These are phyloP conservation scores for Mycena venus DNA, from an alignment of 768 basidiomycete species.

Conservation along the genomic window DNA sequence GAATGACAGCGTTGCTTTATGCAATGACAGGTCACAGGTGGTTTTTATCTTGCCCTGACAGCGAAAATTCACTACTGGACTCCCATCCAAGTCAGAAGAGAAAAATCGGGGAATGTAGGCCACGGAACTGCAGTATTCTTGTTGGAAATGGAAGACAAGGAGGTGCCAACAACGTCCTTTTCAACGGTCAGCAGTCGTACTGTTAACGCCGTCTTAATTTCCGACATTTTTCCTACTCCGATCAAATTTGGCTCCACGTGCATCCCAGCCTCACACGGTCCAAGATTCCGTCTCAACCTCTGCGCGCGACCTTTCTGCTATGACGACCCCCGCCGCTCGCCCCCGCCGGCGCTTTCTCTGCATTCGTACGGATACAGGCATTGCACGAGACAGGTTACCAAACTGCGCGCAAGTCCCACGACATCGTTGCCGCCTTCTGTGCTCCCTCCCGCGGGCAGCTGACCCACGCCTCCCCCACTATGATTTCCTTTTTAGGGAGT, in stretches of 20 bases:
- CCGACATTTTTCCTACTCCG: neutral
- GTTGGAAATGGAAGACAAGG: neutral
- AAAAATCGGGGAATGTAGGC: neutral
- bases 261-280: neutral
- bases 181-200: neutral
- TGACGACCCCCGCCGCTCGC: too few relatives aligned
- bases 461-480: too few relatives aligned
- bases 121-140: neutral
- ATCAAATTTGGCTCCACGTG: constrained; percentile 3
- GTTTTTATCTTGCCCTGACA: neutral
- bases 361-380: too few relatives aligned
- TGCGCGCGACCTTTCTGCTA: too few relatives aligned
- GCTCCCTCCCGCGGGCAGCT: too few relatives aligned
- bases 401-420: too few relatives aligned
- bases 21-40: neutral
- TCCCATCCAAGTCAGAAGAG: neutral
- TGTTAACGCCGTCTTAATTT: neutral
- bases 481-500: too few relatives aligned
- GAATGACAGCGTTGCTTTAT: neutral
- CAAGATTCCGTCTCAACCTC: too few relatives aligned
- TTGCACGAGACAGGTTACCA: too few relatives aligned
- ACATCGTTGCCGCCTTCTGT: too few relatives aligned
- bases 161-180: neutral
- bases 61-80: neutral
- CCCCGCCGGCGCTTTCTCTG: too few relatives aligned